Conservation (phyloP, 352 stramenopile species). For the Phytophthora hybrid region DNA sequence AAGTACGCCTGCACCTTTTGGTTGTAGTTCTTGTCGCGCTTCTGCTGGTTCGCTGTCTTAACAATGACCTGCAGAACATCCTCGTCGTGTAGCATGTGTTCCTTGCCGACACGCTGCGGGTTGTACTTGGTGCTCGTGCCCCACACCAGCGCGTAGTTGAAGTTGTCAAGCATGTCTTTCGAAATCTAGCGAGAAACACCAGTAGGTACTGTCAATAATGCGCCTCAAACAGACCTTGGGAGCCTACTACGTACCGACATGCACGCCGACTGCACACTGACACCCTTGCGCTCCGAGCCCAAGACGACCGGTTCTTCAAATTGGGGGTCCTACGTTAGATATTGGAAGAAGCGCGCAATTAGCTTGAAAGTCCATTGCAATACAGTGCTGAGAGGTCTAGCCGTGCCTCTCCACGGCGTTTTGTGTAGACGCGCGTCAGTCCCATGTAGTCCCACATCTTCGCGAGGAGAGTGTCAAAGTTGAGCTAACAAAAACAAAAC, state of each 20-base stretch:
- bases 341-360: constrained; percentile 7
- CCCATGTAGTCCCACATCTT: constrained; percentile 94
- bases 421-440: constrained; percentile 90
- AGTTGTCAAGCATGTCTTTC: constrained; percentile 95
- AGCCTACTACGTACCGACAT: constrained; percentile 68
- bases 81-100: constrained; percentile 97
- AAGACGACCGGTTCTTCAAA: constrained; percentile 87
- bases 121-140: constrained; percentile 98
- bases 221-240: neutral
- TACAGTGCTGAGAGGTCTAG: neutral
- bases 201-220: neutral
- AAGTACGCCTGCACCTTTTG: constrained; percentile 95
- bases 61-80: constrained; percentile 99
- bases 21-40: constrained; percentile 98
- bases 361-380: neutral
- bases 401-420: constrained; percentile 84
- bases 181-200: constrained; percentile 68
- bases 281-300: constrained; percentile 85
- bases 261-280: constrained; percentile 81
- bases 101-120: constrained; percentile 95
- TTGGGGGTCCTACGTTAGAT: constrained; percentile 61
- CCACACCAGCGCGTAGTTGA: constrained; percentile 99
- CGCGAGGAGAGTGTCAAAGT: constrained; percentile 95
- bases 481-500: constrained; percentile 80
- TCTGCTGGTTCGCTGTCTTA: constrained; percentile 98